phyloP scores from a whole-genome alignment of 495 filamentous ascomycete species.

The Ramalina peruviana region DNA sequence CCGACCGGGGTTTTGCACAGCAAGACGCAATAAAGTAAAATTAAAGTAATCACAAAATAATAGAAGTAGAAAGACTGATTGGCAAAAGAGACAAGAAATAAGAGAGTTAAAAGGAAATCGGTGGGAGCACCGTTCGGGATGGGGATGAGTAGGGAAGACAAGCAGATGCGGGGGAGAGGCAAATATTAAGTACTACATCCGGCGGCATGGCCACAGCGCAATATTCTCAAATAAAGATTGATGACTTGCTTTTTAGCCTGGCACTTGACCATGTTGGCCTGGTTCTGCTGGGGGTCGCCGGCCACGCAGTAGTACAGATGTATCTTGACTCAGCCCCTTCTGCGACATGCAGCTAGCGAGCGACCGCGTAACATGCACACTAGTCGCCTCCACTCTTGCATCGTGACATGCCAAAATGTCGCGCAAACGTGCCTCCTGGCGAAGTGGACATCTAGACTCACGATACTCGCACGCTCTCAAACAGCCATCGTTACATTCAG shows the following conservation, averaged over 20 bases:
- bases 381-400: slow-evolving; percentile 3
- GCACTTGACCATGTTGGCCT: slow-evolving; percentile 5
- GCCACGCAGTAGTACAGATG: too few relatives aligned
- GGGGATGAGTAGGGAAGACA: slow-evolving; percentile 8
- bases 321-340: too few relatives aligned
- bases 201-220: slow-evolving; percentile 1
- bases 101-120: slow-evolving; percentile 13
- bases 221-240: not conserved
- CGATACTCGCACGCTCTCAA: not conserved
- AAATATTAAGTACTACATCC: slow-evolving; percentile 9
- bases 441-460: slow-evolving; percentile 6
- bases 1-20: slow-evolving; percentile 23
- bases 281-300: not conserved
- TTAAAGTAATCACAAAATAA: slow-evolving; percentile 15
- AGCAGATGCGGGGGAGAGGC: slow-evolving; percentile 5
- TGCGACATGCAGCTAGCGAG: slow-evolving; percentile 4
- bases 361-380: slow-evolving; percentile 9
- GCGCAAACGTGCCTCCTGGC: not conserved
- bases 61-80: slow-evolving; percentile 11
- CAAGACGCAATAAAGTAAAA: slow-evolving; percentile 29
- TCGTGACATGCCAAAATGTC: too few relatives aligned
- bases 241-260: slow-evolving; percentile 1
- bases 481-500: too few relatives aligned
- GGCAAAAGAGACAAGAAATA: slow-evolving; percentile 25
- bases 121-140: slow-evolving; percentile 18